Percentiles rank a stretch among this genome's conserved stretches.
These are phyloP conservation scores for Cicer bijugum DNA, from an alignment of 306 rosid species.

Conservation along the genomic window DNA sequence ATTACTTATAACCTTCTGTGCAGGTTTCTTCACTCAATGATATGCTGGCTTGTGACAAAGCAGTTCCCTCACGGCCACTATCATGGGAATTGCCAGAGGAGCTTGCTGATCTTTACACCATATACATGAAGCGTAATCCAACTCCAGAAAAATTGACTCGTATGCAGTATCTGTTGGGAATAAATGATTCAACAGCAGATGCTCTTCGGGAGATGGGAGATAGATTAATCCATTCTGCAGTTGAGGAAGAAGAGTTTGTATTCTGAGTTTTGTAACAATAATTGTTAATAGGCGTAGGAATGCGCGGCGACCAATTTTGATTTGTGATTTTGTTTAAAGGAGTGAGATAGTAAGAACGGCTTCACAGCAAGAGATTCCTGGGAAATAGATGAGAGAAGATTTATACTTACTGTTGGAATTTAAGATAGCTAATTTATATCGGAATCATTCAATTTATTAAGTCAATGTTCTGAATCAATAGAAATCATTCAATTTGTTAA, in stretches of 20 bases:
- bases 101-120: slow-evolving; percentile 73
- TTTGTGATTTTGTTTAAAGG: slow-evolving; percentile 14
- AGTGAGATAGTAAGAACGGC: not conserved
- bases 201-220: slow-evolving; percentile 76
- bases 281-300: slow-evolving; percentile 44
- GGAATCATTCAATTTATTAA: not conserved
- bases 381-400: not conserved
- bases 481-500: not conserved
- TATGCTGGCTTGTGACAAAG: slow-evolving; percentile 59
- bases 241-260: slow-evolving; percentile 86
- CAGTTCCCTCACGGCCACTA: slow-evolving; percentile 47
- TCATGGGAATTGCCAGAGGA: slow-evolving; percentile 73
- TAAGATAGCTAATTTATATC: slow-evolving; percentile 4
- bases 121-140: slow-evolving; percentile 71
- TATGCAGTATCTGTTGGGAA: slow-evolving; percentile 81
- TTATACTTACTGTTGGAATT: not conserved
- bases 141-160: slow-evolving; percentile 82
- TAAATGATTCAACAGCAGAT: slow-evolving; percentile 72
- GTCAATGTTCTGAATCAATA: not conserved
- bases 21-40: slow-evolving; percentile 59
- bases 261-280: slow-evolving; percentile 54
- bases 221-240: slow-evolving; percentile 51
- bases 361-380: not conserved
- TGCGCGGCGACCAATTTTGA: slow-evolving; percentile 19
- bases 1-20: slow-evolving; percentile 28